Conservation (phyloP, 208 protist species). For the Angomonas deanei region DNA sequence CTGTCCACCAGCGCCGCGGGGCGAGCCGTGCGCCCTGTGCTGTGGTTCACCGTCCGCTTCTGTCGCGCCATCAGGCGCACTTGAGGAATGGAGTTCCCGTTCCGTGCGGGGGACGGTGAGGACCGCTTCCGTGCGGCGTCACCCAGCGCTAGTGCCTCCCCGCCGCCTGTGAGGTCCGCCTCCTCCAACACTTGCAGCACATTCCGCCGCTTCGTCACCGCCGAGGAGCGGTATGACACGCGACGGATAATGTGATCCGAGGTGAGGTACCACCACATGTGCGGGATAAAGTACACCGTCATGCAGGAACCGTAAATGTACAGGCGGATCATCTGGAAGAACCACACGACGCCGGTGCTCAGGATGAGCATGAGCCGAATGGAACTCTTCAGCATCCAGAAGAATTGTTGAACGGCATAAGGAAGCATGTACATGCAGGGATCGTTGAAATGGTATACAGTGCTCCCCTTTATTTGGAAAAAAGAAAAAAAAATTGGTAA, state of each 20-base stretch:
- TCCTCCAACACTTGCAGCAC: conserved; percentile 42
- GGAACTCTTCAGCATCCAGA: conserved; percentile 52
- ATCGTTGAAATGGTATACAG: neutral
- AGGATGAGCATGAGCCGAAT: conserved; percentile 42
- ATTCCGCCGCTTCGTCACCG: conserved; percentile 34
- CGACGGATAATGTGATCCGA: conserved; percentile 58
- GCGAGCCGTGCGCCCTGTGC: conserved; percentile 33
- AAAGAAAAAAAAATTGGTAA: conserved; percentile 1
- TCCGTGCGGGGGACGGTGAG: neutral
- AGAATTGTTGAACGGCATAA: conserved; percentile 40
- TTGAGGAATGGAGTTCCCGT: neutral
- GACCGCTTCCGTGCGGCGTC: neutral
- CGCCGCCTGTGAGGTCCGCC: conserved; percentile 22
- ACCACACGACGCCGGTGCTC: conserved; percentile 51
- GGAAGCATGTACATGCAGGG: conserved; percentile 17
- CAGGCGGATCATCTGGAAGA: conserved; percentile 45
- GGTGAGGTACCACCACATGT: conserved; percentile 62
- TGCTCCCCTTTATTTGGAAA: neutral
- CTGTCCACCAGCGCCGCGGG: no score
- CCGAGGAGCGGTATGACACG: conserved; percentile 50
- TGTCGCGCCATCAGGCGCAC: neutral
- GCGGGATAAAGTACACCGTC: conserved; percentile 39
- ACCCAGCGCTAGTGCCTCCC: conserved; percentile 14
- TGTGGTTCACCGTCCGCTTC: conserved; percentile 12
- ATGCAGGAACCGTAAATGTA: conserved; percentile 31